Conservation (phyloP, 2,329 filamentous ascomycete genomes). For the Amylocarpus encephaloides region DNA sequence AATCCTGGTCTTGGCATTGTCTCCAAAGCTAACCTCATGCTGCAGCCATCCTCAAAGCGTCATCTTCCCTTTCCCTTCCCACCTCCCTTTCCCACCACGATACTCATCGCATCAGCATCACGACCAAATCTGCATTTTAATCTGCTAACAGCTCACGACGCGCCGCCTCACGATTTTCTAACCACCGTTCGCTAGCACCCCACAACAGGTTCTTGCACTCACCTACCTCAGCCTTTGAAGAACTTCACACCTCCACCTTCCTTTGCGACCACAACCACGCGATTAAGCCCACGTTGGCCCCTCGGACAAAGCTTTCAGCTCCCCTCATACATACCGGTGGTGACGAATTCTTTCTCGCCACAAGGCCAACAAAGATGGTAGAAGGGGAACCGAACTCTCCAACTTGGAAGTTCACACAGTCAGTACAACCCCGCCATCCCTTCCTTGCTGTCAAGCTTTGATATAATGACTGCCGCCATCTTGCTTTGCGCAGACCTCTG, state of each 20-base stretch:
- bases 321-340: slow-evolving; percentile 11
- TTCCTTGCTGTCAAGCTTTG: not conserved
- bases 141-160: not conserved
- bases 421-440: slow-evolving; percentile 19
- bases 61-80: not conserved
- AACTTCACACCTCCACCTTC: not conserved
- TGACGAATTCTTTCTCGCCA: slow-evolving; percentile 28
- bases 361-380: slow-evolving; percentile 67
- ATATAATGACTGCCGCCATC: not conserved
- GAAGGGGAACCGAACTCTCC: slow-evolving; percentile 90
- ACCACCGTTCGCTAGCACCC: not conserved
- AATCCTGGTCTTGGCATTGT: not conserved
- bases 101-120: slow-evolving; percentile 2
- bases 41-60: not conserved
- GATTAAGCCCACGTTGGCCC: slow-evolving; percentile 18
- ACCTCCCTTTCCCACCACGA: not conserved
- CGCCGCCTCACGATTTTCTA: not conserved
- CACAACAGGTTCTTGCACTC: not conserved
- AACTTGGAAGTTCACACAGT: slow-evolving; percentile 99
- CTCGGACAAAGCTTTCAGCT: slow-evolving; percentile 5
- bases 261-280: slow-evolving; percentile 8
- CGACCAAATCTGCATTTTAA: not conserved
- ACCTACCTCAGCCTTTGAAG: slow-evolving; percentile 5
- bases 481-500: not conserved
- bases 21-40: not conserved